Evolutionary conservation across 805 yeast genomes (phyloP), one percentile per base, ranked within the genome.

Genomic region (Candida pini): DNA sequence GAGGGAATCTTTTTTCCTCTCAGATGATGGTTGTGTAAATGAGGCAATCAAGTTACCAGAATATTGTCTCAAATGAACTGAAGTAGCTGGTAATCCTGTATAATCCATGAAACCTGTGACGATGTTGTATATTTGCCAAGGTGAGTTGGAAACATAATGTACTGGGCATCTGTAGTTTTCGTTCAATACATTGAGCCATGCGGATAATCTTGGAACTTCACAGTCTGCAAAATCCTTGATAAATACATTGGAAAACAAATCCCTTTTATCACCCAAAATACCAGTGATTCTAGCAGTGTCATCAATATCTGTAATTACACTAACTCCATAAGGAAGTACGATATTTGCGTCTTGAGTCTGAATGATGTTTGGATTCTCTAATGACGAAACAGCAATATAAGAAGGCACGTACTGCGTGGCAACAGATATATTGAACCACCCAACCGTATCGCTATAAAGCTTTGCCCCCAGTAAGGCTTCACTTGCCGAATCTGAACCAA

Each of bases 101-200:
- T 58, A 51, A 13, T 63, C 58, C 48, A 87, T 66, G 48, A 76
- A 87, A 28, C 76, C 74, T 17, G 60, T 48, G 13, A 84, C 71
- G 6, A 75, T 66, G 14, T 76, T 69, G 54, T 69, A 88, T 17
- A 92, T 62, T 57, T 92, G 97, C 77, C 94, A 84, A 0, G 99
- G 99, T 1, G 95, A 79, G 60, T 94, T 92, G 6, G 97, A 89
- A 2, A 94, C 97, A 55, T 90, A 94, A 56, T 89, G 96, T 50
- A 90, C 64, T 3, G 78, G 69, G 28, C 76, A 68, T 9, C 68
- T 53, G 26, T 51, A 60, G 12, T 57, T 57, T 8, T 60, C 52
- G 8, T 56, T 52, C 25, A 89, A 53, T n/a, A 63, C 60, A 7
- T 65, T 64, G 51, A 75, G 86, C 88, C 95, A 87, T 23, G 69